phyloP scores from a whole-genome alignment of 2,329 filamentous ascomycete species.

The Fusarium aywerte region DNA sequence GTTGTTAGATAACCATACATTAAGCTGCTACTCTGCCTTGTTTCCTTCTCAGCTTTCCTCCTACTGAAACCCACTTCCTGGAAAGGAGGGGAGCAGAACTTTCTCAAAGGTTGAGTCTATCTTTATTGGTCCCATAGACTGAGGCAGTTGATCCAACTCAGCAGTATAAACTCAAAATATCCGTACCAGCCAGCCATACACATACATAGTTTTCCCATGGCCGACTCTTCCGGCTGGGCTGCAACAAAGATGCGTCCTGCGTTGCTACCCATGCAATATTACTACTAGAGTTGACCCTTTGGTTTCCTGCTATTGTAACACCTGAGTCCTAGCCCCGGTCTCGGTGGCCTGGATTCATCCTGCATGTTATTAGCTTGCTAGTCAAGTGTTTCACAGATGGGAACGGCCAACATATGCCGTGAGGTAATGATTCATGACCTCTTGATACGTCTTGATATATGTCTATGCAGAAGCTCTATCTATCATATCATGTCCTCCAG shows the following conservation, averaged over 20 bases:
- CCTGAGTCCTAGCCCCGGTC: background rate
- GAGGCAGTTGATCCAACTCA: slow-evolving; percentile 4
- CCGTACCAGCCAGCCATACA: slow-evolving; percentile 3
- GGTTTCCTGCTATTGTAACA: slow-evolving; percentile 5
- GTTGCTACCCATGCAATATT: slow-evolving; percentile 2
- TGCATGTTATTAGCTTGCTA: slow-evolving; percentile 1
- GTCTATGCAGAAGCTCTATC: background rate
- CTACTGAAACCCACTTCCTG: slow-evolving; percentile 8
- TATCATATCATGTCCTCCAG: background rate
- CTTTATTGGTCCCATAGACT: background rate
- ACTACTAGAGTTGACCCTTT: background rate
- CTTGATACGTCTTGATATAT: background rate
- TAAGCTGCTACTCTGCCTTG: background rate
- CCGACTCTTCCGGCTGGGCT: slow-evolving; percentile 25
- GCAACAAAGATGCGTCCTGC: slow-evolving; percentile 6
- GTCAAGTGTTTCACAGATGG: background rate
- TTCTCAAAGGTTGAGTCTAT: slow-evolving; percentile 1
- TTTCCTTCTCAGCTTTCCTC: slow-evolving; percentile 9
- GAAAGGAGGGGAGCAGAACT: slow-evolving; percentile 3
- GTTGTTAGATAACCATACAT: background rate
- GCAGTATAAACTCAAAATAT: slow-evolving; percentile 32
- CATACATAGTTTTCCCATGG: slow-evolving; percentile 1
- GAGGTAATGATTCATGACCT: slow-evolving; percentile 1
- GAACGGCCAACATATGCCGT: slow-evolving; percentile 1
- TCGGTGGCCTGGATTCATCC: background rate